Evolutionary conservation across 1,139 yeast genomes (phyloP).

Genomic region (Protomyces inundatus): DNA sequence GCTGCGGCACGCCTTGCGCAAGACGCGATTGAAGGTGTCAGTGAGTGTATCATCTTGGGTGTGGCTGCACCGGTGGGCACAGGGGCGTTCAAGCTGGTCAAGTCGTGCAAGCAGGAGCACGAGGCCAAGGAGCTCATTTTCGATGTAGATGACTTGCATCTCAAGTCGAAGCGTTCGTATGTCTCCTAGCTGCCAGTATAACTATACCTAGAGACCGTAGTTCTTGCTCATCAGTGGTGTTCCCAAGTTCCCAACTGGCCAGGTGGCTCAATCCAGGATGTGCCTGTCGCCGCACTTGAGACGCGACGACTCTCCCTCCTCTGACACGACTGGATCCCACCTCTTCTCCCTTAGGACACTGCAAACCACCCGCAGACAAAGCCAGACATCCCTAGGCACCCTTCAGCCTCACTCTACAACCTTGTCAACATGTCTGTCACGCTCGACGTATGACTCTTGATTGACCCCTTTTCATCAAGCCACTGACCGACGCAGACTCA

Average conservation of each 20-base stretch:
- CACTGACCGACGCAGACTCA: neutral
- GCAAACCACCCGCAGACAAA: no score
- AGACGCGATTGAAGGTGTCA: constrained; percentile 93
- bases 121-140: constrained; percentile 11
- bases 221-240: no score
- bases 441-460: neutral
- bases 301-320: no score
- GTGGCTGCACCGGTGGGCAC: constrained; percentile 98
- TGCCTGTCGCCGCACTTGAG: no score
- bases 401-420: neutral
- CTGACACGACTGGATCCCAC: no score
- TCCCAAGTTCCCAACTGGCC: no score
- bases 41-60: constrained; percentile 95
- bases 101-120: constrained; percentile 27
- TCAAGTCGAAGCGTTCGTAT: neutral
- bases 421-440: neutral
- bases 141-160: neutral
- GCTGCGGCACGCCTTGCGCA: constrained; percentile 97
- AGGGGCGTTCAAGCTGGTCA: constrained; percentile 76
- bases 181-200: no score
- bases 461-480: neutral
- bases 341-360: no score
- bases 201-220: no score
- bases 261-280: no score
- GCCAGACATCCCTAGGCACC: no score